Evolutionary conservation across 2,329 filamentous ascomycete species (phyloP), one percentile per base, ranked within the genome.

Genomic region (Aureobasidium namibiae): DNA sequence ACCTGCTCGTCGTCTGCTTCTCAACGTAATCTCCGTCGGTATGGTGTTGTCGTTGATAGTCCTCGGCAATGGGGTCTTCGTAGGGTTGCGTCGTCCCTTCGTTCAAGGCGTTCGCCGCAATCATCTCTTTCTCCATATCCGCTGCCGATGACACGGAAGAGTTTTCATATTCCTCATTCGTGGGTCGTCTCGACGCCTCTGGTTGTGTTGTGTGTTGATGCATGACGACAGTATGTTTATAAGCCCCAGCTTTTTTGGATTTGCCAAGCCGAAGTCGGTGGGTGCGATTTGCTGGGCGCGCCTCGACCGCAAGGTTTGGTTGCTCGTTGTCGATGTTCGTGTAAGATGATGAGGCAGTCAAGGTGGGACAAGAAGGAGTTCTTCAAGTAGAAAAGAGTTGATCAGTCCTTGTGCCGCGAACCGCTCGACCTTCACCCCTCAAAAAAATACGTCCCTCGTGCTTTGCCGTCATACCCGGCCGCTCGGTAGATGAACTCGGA

Each of bases 21-120:
- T n/a, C n/a, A n/a, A n/a, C n/a, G n/a, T n/a, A n/a, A n/a, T n/a
- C 53, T 26, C 59, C 59, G 52, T 61, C 59, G 34, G 33, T 26
- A 42, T 18, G 18, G 29, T 39, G 34, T 26, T 34, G 21, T 24
- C n/a, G 33, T 13, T 39, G 42, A 9, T 18, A n/a, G n/a, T n/a
- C 33, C 11, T 46, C 41, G 9, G 26, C 21, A 10, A 56, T 26
- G 3, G 29, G 41, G 5, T 38, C 41, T 10, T 38, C 33, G 10
- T 38, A 57, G 4, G 54, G 54, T 39, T 46, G 54, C 31, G 54
- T 57, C 0, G 42, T 24, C 9, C 54, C 54, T 21, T 48, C 54
- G 16, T 39, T 57, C 54, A 57, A 18, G 4, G 54, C 54, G n/a
- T 57, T 57, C 4, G 31, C 39, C 13, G 52, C 42, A 36, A 45